Conservation (phyloP, 1,284 basidiomycete species). For the Agaricales sp. region DNA sequence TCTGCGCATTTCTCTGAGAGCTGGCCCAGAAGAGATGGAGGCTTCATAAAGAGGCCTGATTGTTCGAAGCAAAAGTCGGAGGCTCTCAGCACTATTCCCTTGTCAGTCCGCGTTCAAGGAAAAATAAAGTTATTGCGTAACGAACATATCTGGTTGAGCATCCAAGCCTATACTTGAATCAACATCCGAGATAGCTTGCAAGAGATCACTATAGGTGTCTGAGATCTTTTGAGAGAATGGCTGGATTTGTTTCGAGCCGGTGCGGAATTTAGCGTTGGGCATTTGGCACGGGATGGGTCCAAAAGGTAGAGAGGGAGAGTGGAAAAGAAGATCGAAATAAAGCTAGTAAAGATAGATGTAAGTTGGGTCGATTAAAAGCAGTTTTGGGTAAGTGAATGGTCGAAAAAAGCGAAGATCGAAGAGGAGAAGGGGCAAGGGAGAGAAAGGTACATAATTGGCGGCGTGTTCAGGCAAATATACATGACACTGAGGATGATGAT, state of each 20-base stretch:
- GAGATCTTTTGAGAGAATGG: conserved; percentile 1
- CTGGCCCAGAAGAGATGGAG: not conserved
- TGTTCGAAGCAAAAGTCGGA: not conserved
- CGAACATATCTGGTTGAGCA: not conserved
- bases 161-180: not conserved
- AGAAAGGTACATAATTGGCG: not conserved
- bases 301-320: too few relatives aligned
- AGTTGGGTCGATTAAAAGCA: not conserved
- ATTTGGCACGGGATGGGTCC: not conserved
- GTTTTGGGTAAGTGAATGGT: not conserved
- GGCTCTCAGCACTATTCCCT: not conserved
- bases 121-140: not conserved
- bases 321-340: too few relatives aligned
- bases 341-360: not conserved
- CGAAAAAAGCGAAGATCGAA: not conserved
- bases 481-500: not conserved
- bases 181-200: not conserved
- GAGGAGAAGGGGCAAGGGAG: not conserved
- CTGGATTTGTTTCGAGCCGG: not conserved
- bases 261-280: not conserved
- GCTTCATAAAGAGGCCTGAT: not conserved
- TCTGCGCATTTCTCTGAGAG: not conserved
- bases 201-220: not conserved
- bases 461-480: not conserved
- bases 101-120: not conserved